These are phyloP conservation scores for Hyphopichia buzzinii DNA, from an alignment of 1,139 yeast genomes.

Conservation along the genomic window DNA sequence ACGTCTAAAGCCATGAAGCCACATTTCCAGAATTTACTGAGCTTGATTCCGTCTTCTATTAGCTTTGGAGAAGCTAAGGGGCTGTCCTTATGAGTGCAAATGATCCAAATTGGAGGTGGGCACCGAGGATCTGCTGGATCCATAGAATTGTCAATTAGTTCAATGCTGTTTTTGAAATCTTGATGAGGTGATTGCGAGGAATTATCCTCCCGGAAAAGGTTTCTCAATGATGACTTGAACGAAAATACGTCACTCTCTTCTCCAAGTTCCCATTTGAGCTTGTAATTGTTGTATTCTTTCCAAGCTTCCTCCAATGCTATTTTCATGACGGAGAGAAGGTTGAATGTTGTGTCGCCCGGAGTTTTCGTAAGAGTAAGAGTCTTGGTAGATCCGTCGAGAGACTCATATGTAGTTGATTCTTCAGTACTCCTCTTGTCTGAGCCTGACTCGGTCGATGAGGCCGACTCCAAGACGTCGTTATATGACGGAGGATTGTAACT, in stretches of 20 bases:
- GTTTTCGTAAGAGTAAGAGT: slow-evolving; percentile 1
- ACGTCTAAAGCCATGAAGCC: slow-evolving; percentile 63
- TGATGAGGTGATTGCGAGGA: slow-evolving; percentile 9
- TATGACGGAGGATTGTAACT: slow-evolving; percentile 53
- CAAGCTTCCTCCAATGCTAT: slow-evolving; percentile 68
- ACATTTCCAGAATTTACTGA: slow-evolving; percentile 61
- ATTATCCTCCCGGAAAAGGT: slow-evolving; percentile 49
- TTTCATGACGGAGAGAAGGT: slow-evolving; percentile 46
- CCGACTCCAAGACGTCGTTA: slow-evolving; percentile 18
- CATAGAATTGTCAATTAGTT: slow-evolving; percentile 19
- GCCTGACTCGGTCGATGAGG: slow-evolving; percentile 6
- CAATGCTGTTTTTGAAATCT: not conserved
- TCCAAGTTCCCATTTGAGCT: slow-evolving; percentile 56
- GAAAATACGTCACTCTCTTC: slow-evolving; percentile 67
- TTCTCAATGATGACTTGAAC: slow-evolving; percentile 53
- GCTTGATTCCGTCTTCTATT: slow-evolving; percentile 51
- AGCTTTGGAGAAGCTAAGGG: slow-evolving; percentile 57
- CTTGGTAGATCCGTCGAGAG: slow-evolving; percentile 3
- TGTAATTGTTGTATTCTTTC: slow-evolving; percentile 60
- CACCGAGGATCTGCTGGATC: slow-evolving; percentile 50
- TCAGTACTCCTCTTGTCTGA: slow-evolving; percentile 5
- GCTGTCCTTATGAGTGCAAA: slow-evolving; percentile 60
- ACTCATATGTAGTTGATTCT: slow-evolving; percentile 3
- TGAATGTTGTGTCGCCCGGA: slow-evolving; percentile 33
- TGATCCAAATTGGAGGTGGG: slow-evolving; percentile 67